phyloP scores from a whole-genome alignment of 768 basidiomycete genomes.

The Daedaleopsis nitida region DNA sequence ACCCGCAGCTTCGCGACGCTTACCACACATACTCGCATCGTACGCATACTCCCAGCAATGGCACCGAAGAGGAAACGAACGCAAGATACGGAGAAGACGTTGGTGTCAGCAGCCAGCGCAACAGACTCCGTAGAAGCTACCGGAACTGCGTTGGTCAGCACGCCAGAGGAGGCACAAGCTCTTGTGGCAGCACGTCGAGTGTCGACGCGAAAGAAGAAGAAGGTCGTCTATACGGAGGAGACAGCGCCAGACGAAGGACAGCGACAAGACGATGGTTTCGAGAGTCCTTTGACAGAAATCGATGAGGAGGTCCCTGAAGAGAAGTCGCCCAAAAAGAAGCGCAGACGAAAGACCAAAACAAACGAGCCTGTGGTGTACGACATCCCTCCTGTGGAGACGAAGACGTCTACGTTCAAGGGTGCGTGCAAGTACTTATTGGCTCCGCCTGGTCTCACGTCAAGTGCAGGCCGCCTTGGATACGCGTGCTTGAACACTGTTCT shows the following conservation, averaged over 20 bases:
- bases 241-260: neutral
- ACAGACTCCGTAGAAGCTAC: neutral
- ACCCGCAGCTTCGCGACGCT: too few species aligned
- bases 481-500: conserved; percentile 88
- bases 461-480: conserved; percentile 48
- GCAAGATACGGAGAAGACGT: neutral
- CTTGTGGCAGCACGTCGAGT: conserved; percentile 1
- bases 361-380: conserved; percentile 56
- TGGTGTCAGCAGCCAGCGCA: neutral
- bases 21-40: too few species aligned
- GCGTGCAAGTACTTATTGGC: conserved; percentile 40
- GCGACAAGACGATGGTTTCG: conserved; percentile 5
- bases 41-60: neutral
- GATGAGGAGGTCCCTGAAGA: conserved; percentile 9
- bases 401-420: conserved; percentile 71
- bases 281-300: conserved; percentile 25
- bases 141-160: conserved; percentile 10
- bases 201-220: conserved; percentile 14
- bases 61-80: conserved; percentile 17
- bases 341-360: conserved; percentile 35
- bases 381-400: conserved; percentile 72
- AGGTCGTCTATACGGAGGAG: conserved; percentile 18
- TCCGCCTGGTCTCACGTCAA: neutral
- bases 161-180: conserved; percentile 10
- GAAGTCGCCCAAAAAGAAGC: conserved; percentile 30